Base-by-base conservation (phyloP, 2,329 filamentous ascomycete species). In the Daldinia sp. region DNA sequence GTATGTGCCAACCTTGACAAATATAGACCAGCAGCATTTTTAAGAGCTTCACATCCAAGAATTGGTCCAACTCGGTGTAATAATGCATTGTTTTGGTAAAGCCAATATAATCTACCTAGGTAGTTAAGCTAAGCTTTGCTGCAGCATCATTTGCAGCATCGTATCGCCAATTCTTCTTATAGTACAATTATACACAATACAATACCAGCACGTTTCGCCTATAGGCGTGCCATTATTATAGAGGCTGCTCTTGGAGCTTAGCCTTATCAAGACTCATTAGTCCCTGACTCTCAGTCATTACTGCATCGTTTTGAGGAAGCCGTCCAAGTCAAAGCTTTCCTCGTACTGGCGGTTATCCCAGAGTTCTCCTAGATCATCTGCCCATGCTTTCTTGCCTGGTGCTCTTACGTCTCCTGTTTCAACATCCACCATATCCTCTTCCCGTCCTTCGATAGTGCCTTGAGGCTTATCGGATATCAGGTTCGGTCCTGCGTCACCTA, bases 321-420 rank as follows among this genome's bases (percentile, higher is more conserved):
- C 94, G 76, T 97, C 94, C 73, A 99, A 83, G 79, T 98, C 93
- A 79, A 98, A 98, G 81, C 97, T 97, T 83, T 99, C 96, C 81
- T 98, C 94, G 80, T 99, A 99, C 83, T 98, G 94, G 78, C 90
- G 91, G 79, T 98, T 95, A 79, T 99, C 96, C 95, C 96, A 99
- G 33, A 99, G 83, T 81, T 99, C 96, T 65, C 93, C 95, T 65
- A 99, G 82, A 77, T 98, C 96, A 78, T 99, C 96, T 69, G 98
- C 82, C 88, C 95, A 97, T 6, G 94, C 86, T 86, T 97, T 98
- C 86, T 98, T 98, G 65, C 96, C 96, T 75, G 97, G 97, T 80
- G 97, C 93, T 72, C 93, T 87, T 60, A 98, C 91, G 75, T 98
- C 93, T 54, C 96, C 96, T 26, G 92, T 94, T 70, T 97, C 94